Percentiles rank a stretch among this genome's conserved stretches.
phyloP scores from a whole-genome alignment of 331 rosid species.

The Telfairia occidentalis region DNA sequence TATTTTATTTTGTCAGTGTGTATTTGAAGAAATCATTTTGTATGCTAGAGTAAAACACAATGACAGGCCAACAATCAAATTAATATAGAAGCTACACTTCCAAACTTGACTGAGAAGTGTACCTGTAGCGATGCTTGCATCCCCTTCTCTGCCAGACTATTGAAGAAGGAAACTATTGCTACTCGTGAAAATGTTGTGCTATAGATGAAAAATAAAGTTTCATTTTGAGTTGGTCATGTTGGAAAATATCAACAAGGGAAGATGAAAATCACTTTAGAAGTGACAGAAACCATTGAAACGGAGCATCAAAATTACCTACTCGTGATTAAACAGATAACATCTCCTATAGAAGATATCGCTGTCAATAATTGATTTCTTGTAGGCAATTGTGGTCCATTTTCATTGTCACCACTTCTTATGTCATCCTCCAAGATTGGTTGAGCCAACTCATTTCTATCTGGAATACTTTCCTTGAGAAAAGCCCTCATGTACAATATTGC shows the following conservation, averaged over 20 bases:
- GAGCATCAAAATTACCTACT: constrained; percentile 32
- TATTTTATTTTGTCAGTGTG: not conserved
- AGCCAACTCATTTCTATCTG: constrained; percentile 15
- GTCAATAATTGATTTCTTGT: constrained; percentile 19
- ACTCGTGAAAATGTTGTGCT: constrained; percentile 67
- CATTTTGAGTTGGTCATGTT: not conserved
- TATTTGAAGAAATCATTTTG: not conserved
- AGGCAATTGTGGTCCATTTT: constrained; percentile 13
- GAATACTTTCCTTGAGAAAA: constrained; percentile 59
- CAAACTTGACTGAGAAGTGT: constrained; percentile 8
- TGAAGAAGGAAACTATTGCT: constrained; percentile 54
- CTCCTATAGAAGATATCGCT: constrained; percentile 37
- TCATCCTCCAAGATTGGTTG: constrained; percentile 46
- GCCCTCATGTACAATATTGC: constrained; percentile 63
- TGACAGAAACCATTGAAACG: not conserved
- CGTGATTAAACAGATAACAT: constrained; percentile 37
- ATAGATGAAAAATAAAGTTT: constrained; percentile 19
- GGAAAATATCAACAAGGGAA: not conserved
- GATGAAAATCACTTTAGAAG: not conserved
- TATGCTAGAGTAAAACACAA: not conserved
- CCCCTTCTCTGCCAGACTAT: constrained; percentile 67
- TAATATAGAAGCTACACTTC: not conserved
- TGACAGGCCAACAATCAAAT: not conserved
- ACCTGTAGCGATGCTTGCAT: constrained; percentile 51
- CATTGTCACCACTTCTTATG: constrained; percentile 3